These are phyloP conservation scores for Eucalyptus victrix DNA, from an alignment of 345 rosid genomes.

Conservation along the genomic window DNA sequence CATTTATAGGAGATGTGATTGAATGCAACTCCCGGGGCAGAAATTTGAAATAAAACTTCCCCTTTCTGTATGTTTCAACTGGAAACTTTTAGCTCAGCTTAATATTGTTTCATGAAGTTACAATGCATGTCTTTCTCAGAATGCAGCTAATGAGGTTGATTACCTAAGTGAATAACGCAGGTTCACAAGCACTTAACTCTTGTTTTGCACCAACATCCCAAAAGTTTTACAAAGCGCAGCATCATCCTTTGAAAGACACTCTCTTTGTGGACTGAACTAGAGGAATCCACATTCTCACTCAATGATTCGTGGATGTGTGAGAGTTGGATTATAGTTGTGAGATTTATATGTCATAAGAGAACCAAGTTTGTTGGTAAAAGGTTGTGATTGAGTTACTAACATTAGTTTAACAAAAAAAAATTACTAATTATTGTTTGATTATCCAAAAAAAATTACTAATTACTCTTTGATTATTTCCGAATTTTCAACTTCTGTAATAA, in stretches of 20 bases:
- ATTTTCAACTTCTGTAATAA: not conserved
- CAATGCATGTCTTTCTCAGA: not conserved
- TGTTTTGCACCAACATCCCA: not conserved
- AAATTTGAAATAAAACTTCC: not conserved
- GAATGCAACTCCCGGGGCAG: not conserved
- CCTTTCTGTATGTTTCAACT: not conserved
- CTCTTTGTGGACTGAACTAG: not conserved
- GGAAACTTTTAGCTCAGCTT: not conserved
- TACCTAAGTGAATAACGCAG: not conserved
- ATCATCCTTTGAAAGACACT: not conserved
- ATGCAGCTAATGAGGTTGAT: not conserved
- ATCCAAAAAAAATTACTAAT: not conserved
- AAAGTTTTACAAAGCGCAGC: not conserved
- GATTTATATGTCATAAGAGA: not conserved
- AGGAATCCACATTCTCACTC: not conserved
- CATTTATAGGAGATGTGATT: not conserved
- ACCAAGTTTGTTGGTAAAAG: not conserved
- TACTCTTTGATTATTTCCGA: not conserved
- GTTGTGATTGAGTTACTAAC: not conserved
- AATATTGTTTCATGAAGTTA: not conserved
- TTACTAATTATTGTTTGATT: not conserved
- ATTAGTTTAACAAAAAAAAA: not conserved
- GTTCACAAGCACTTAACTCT: not conserved
- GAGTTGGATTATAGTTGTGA: not conserved
- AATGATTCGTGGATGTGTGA: not conserved